Evolutionary conservation across 2,329 filamentous ascomycete species (phyloP).

Genomic region (Trichothecium roseum): DNA sequence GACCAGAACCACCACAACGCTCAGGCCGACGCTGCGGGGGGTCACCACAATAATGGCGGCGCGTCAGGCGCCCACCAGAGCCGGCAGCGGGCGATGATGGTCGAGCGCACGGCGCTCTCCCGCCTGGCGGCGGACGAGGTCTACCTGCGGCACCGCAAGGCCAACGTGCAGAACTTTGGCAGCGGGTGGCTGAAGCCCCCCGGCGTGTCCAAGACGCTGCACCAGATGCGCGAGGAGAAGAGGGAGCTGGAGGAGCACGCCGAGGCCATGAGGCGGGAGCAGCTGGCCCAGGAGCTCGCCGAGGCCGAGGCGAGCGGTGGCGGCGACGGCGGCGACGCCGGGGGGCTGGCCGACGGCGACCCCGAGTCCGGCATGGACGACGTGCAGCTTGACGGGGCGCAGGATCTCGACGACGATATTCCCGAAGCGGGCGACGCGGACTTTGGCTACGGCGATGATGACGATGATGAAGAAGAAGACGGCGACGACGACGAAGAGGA

Average conservation of each 20-base stretch:
- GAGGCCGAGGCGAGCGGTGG: slow-evolving; percentile 49
- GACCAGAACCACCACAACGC: slow-evolving; percentile 20
- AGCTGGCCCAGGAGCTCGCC: slow-evolving; percentile 63
- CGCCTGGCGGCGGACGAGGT: slow-evolving; percentile 68
- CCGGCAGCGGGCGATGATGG: slow-evolving; percentile 31
- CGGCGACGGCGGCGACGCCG: too few species aligned
- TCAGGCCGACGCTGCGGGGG: slow-evolving; percentile 14
- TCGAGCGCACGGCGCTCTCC: slow-evolving; percentile 53
- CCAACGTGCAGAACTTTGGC: slow-evolving; percentile 78
- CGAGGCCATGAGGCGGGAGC: slow-evolving; percentile 60
- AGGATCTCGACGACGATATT: slow-evolving; percentile 64
- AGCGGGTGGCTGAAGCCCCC: slow-evolving; percentile 85
- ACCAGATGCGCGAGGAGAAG: slow-evolving; percentile 82
- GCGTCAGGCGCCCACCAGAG: slow-evolving; percentile 13
- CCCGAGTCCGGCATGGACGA: slow-evolving; percentile 39
- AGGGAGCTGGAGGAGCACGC: slow-evolving; percentile 81
- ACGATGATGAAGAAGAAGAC: slow-evolving; percentile 27
- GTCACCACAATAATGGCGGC: slow-evolving; percentile 18
- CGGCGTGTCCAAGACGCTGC: slow-evolving; percentile 78
- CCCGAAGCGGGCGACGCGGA: slow-evolving; percentile 50
- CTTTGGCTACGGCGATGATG: slow-evolving; percentile 37
- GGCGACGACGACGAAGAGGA: slow-evolving; percentile 29
- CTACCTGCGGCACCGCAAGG: slow-evolving; percentile 63
- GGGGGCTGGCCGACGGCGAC: slow-evolving; percentile 26
- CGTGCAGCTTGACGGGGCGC: slow-evolving; percentile 42